Evolutionary conservation across 1,284 basidiomycete species (phyloP).

Genomic region (Volvariella volvacea): DNA sequence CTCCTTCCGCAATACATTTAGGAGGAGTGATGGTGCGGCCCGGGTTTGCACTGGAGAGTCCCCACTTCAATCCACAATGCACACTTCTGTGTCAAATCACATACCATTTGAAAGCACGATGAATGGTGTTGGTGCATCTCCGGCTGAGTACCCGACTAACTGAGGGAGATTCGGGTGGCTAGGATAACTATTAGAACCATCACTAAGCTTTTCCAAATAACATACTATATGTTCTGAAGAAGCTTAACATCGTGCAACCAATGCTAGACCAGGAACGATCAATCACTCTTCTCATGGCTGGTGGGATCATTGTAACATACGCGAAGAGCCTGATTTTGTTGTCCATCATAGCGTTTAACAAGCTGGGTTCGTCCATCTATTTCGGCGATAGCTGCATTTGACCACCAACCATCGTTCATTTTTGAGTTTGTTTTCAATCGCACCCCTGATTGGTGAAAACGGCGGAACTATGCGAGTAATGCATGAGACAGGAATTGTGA

Average conservation of each 20-base stretch:
- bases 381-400: slow-evolving; percentile 31
- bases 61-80: neutral
- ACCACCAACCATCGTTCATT: slow-evolving; percentile 40
- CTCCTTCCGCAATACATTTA: slow-evolving; percentile 19
- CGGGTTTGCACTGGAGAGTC: slow-evolving; percentile 30
- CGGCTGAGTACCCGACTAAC: slow-evolving; percentile 45
- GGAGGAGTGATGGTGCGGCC: slow-evolving; percentile 23
- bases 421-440: slow-evolving; percentile 26
- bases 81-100: neutral
- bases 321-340: slow-evolving; percentile 23
- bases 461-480: slow-evolving; percentile 35
- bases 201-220: neutral
- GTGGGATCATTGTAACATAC: slow-evolving; percentile 17
- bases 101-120: slow-evolving; percentile 43
- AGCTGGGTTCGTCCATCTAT: slow-evolving; percentile 31
- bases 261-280: too few relatives aligned
- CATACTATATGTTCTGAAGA: slow-evolving; percentile 43
- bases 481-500: neutral
- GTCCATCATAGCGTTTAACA: slow-evolving; percentile 38
- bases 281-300: too few relatives aligned
- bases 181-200: neutral
- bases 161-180: slow-evolving; percentile 51
- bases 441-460: slow-evolving; percentile 45
- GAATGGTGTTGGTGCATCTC: slow-evolving; percentile 39
- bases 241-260: slow-evolving; percentile 46